phyloP scores from a whole-genome alignment of 768 basidiomycete genomes.

The Thelephora ganbajun region DNA sequence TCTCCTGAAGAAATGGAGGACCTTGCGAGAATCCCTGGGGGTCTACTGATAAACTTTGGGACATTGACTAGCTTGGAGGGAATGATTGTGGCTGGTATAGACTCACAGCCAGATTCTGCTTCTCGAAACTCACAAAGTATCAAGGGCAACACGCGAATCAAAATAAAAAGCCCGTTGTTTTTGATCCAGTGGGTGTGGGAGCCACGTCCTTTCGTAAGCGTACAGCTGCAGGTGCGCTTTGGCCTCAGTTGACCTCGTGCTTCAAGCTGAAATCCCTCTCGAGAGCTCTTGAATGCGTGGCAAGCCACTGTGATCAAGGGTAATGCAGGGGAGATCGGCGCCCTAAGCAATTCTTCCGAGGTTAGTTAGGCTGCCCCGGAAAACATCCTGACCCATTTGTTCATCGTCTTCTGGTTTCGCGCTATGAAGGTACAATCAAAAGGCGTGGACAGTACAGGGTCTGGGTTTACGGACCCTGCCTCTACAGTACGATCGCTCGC shows the following conservation, averaged over 20 bases:
- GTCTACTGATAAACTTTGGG: conserved; percentile 79
- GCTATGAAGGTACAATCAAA: conserved; percentile 44
- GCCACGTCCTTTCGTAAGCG: conserved; percentile 61
- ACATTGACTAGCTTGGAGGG: conserved; percentile 57
- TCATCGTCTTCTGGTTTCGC: neutral
- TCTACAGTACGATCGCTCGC: conserved; percentile 58
- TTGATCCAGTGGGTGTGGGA: conserved; percentile 89
- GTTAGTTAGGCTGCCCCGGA: conserved; percentile 21
- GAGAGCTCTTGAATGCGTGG: conserved; percentile 61
- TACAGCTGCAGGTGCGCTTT: conserved; percentile 35
- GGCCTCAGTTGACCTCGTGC: too few species aligned
- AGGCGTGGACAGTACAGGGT: conserved; percentile 79
- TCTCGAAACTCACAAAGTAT: conserved; percentile 1
- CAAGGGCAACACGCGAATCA: conserved; percentile 46
- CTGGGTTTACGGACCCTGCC: conserved; percentile 64
- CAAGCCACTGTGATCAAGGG: conserved; percentile 91
- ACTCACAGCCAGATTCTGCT: neutral
- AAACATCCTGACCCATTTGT: neutral
- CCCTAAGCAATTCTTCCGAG: conserved; percentile 63
- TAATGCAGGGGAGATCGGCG: conserved; percentile 80
- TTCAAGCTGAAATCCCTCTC: conserved; percentile 2
- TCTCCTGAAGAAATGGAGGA: conserved; percentile 74
- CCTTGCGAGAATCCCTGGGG: conserved; percentile 47
- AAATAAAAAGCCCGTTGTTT: conserved; percentile 61
- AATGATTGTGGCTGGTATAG: conserved; percentile 59